Evolutionary conservation across 2,329 filamentous ascomycete species (phyloP).

Genomic region (Rhynchosporium secalis): DNA sequence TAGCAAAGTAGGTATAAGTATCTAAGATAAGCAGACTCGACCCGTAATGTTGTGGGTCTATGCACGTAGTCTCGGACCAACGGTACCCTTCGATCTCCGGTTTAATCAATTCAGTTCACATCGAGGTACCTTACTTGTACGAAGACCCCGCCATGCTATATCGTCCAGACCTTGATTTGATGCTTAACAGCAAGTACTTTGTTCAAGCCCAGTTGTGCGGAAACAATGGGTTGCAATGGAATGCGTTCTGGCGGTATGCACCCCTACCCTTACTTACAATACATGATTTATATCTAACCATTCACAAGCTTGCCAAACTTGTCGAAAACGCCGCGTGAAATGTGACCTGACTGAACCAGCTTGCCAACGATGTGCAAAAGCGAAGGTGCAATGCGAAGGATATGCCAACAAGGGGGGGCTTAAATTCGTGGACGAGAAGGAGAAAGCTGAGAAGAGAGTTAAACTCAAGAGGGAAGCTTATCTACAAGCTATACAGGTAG

Average conservation of each 20-base stretch:
- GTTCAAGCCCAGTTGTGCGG: neutral
- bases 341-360: conserved; percentile 21
- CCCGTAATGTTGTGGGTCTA: no score
- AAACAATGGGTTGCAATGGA: neutral
- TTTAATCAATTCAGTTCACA: neutral
- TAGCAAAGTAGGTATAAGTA: no score
- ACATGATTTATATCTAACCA: neutral
- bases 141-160: neutral
- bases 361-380: conserved; percentile 22
- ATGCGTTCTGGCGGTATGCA: neutral
- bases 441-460: conserved; percentile 25
- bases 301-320: conserved; percentile 23
- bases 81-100: neutral
- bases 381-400: conserved; percentile 22
- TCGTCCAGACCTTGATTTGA: neutral
- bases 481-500: conserved; percentile 24
- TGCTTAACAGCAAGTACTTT: neutral
- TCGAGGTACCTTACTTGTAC: neutral
- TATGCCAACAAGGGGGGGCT: conserved; percentile 20
- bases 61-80: no score
- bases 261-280: neutral
- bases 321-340: conserved; percentile 22
- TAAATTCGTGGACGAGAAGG: conserved; percentile 29
- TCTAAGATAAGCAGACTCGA: no score
- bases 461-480: conserved; percentile 27